Evolutionary conservation across 768 basidiomycete genomes (phyloP), one percentile per base, ranked within the genome.

Genomic region (Favolaschia claudopus): DNA sequence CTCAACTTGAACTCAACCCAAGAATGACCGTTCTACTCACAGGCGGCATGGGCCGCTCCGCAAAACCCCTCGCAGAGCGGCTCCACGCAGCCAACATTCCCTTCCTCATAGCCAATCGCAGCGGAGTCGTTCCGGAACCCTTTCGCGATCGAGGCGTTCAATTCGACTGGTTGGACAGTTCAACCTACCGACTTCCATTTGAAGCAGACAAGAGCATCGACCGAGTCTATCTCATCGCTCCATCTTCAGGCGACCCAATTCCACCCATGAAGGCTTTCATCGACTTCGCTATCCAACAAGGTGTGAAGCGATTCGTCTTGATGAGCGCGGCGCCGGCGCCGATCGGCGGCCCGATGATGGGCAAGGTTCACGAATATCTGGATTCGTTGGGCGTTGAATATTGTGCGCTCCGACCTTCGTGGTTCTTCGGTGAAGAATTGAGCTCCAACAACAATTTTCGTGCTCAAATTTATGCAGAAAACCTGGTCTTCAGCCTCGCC

Each of bases 351-450:
- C 51, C 58, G 2, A 43, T 60, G 13, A 57, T 62, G 32, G 77
- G 77, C 5, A 66, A 69, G 42, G 65, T 77, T 5, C 79, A 77
- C 33, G 71, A 72, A 47, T 76, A 77, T 48, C 66, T 80, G 8
- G 67, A 58, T 2, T 58, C 66, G 19, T 55, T 65, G 14, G 72
- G 68, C 2, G 67, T 76, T 2, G 74, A 78, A 28, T 77, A 75
- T 56, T 61, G 64, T 22, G 68, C 73, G 9, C 45, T 80, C 8
- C 66, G 76, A 2, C 77, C 77, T 1, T 73, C 76, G 2, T 76
- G 74, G 74, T 78, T 78, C 50, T 69, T 69, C 29, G 74, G 77
- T 77, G 34, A 5, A n/a, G n/a, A n/a, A n/a, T n/a, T n/a, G n/a
- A n/a, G n/a, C n/a, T n/a, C n/a, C n/a, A n/a, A n/a, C n/a, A n/a